These are phyloP conservation scores for Simplicillium aogashimaense DNA, from an alignment of 2,329 filamentous ascomycete genomes.

Conservation along the genomic window DNA sequence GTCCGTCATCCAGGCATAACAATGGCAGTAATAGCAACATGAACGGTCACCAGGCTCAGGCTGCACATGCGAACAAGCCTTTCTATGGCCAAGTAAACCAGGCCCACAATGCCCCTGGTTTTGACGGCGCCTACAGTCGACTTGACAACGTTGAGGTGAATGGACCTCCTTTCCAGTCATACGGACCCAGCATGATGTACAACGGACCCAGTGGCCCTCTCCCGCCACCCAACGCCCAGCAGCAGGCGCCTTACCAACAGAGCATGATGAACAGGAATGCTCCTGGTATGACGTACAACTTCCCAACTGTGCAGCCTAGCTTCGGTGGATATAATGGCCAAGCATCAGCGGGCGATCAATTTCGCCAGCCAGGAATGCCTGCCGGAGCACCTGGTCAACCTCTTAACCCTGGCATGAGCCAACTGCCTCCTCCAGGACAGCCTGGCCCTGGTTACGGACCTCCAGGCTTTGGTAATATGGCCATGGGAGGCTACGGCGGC, in stretches of 20 bases:
- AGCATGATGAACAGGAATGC: constrained; percentile 44
- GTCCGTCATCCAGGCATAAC: constrained; percentile 43
- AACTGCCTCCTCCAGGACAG: constrained; percentile 31
- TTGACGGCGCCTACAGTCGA: constrained; percentile 42
- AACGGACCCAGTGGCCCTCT: constrained; percentile 34
- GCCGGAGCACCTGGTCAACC: constrained; percentile 43
- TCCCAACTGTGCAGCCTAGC: constrained; percentile 37
- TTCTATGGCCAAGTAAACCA: constrained; percentile 44
- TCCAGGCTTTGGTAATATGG: constrained; percentile 36
- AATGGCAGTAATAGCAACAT: constrained; percentile 20
- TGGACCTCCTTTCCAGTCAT: constrained; percentile 39
- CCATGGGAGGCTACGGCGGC: constrained; percentile 34
- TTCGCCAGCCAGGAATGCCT: constrained; percentile 38
- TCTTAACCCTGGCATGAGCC: constrained; percentile 27
- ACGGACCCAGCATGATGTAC: constrained; percentile 42
- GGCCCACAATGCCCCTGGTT: constrained; percentile 28
- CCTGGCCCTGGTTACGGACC: constrained; percentile 24
- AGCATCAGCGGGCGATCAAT: constrained; percentile 43
- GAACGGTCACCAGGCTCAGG: constrained; percentile 30
- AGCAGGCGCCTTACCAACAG: constrained; percentile 51
- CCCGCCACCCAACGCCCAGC: constrained; percentile 34
- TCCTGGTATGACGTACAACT: constrained; percentile 46
- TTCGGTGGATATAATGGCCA: constrained; percentile 42
- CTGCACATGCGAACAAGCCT: constrained; percentile 32
- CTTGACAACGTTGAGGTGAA: constrained; percentile 41